Conservation (phyloP, 257 asterid genomes). For the Salvia rosmarinus region DNA sequence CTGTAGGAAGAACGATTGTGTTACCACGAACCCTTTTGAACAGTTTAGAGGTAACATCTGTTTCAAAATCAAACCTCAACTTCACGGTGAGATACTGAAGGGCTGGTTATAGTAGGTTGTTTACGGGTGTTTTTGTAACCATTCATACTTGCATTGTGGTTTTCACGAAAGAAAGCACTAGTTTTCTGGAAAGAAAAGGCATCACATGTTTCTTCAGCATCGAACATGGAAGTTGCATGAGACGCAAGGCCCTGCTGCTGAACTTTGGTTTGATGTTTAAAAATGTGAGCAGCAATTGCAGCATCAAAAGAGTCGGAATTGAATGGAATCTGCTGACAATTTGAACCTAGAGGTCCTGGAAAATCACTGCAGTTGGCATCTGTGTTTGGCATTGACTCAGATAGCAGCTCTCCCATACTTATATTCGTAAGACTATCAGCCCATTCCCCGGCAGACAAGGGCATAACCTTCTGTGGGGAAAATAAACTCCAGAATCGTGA, state of each 20-base stretch:
- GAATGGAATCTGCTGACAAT: conserved; percentile 62
- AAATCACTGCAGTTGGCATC: conserved; percentile 50
- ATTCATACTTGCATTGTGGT: conserved; percentile 35
- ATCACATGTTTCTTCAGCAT: conserved; percentile 96
- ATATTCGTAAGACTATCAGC: conserved; percentile 89
- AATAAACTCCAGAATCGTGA: conserved; percentile 29
- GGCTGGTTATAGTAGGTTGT: conserved; percentile 43
- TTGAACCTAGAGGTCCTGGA: conserved; percentile 43
- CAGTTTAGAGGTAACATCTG: not conserved
- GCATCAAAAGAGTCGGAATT: conserved; percentile 98
- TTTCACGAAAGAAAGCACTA: conserved; percentile 41
- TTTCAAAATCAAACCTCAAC: conserved; percentile 53
- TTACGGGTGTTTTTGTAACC: conserved; percentile 39
- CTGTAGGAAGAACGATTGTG: conserved; percentile 40
- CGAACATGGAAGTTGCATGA: conserved; percentile 76
- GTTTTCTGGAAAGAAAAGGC: conserved; percentile 76
- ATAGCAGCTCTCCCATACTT: conserved; percentile 80
- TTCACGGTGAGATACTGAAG: conserved; percentile 43
- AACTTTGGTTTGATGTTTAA: conserved; percentile 67
- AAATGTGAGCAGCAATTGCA: conserved; percentile 94
- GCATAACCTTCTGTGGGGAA: conserved; percentile 45
- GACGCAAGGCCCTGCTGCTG: conserved; percentile 51
- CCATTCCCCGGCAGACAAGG: conserved; percentile 76
- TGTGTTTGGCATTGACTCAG: conserved; percentile 50
- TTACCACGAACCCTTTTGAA: conserved; percentile 25